phyloP scores from a whole-genome alignment of 208 protist species.

The Histomonas meleagridis region DNA sequence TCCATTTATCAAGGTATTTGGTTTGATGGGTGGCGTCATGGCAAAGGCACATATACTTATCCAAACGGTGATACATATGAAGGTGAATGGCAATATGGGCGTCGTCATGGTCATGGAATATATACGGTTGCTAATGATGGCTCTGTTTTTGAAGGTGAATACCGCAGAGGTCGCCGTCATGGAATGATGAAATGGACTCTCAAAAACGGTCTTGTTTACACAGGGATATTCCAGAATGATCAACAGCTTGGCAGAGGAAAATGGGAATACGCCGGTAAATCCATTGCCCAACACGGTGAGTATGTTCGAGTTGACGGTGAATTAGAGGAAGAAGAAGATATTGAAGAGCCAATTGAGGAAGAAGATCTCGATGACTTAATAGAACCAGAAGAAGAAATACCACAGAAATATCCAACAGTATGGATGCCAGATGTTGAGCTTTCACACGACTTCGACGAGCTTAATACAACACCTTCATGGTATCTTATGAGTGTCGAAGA shows the following conservation, averaged over 20 bases:
- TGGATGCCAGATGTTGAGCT: constrained; percentile 31
- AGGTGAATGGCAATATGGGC: constrained; percentile 29
- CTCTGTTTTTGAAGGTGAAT: not conserved
- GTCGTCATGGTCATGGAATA: not conserved
- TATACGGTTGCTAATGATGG: constrained; percentile 15
- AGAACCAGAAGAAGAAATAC: constrained; percentile 14
- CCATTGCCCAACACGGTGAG: constrained; percentile 24
- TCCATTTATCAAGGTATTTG: constrained; percentile 45
- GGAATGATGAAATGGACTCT: constrained; percentile 20
- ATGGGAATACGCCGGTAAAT: not conserved
- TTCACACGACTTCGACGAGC: not conserved
- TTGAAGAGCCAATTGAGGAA: not conserved
- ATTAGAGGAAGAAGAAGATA: constrained; percentile 22
- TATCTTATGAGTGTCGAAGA: not conserved
- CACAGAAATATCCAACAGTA: not conserved
- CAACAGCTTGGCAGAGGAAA: constrained; percentile 5
- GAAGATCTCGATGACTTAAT: not conserved
- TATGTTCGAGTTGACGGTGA: constrained; percentile 16
- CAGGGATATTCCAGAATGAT: constrained; percentile 26
- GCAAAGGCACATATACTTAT: constrained; percentile 46
- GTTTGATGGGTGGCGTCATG: constrained; percentile 42
- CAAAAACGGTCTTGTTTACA: not conserved
- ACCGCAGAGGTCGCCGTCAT: not conserved
- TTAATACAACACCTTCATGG: not conserved
- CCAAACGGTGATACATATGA: constrained; percentile 47